Base-by-base conservation (phyloP, 371 early-diverging fungal genomes). In the Zopfochytrium polystomum region DNA sequence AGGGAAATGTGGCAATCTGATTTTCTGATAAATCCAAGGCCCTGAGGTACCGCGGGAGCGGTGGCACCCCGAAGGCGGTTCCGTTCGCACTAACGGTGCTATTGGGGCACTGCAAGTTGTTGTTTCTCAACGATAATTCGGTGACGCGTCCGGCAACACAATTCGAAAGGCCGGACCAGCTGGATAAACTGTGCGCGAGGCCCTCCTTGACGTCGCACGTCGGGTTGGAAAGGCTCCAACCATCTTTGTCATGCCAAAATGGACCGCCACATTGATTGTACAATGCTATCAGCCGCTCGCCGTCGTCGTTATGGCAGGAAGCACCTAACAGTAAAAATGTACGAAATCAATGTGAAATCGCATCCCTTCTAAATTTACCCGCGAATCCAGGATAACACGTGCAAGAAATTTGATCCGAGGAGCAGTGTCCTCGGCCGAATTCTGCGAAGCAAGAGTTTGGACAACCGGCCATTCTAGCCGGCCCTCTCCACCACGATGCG, bases 291-390 rank as follows among this genome's bases (percentile, higher is more conserved):
- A 60, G 42, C 6, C 30, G 4, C 38, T 25, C 27, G 29, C 43
- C 26, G 22, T 60, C 60, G 31, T 52, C 42, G 22, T 60, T 60
- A 38, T 60, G 60, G 31, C 60, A 60, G 11, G 15, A 50, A 9
- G 31, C 52, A 2, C 60, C 60, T 51, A 42, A 38, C 3, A 4
- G 1, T 29, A 27, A 22, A 6, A 11, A 55, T 45, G 2, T 54
- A 15, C 9, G 9, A 15, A 15, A 54, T 38, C 1, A 23, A 35
- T 35, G 23, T 26, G 22, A 11, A n/a, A 13, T 22, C 11, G 13
- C n/a, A 23, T 23, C n/a, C n/a, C 11, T n/a, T 13, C 5, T 31
- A 13, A 20, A 60, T 49, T 52, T 15, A 49, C 9, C 20, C 29
- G 43, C 20, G 49, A 50, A 13, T 50, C 38, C 22, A 25, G 9